A percentile compares a stretch with the other conserved stretches of the same genome.
Evolutionary conservation across 306 rosid genomes (phyloP).

Genomic region (Quercus wislizeni): DNA sequence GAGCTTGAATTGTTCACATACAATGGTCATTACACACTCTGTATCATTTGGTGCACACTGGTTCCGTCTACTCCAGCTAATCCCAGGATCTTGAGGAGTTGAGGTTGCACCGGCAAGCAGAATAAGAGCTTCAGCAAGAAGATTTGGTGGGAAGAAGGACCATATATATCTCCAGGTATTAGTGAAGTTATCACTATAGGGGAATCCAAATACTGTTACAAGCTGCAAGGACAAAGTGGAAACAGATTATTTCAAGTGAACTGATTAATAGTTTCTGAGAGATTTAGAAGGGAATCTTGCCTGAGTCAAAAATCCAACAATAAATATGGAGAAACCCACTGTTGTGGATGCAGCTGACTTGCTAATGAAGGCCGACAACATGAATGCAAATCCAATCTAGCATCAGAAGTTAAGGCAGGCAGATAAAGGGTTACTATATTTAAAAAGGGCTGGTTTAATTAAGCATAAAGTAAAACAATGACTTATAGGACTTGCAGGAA

Average conservation of each 20-base stretch:
- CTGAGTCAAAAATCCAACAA: slow-evolving; percentile 79
- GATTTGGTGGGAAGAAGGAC: slow-evolving; percentile 90
- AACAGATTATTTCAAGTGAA: slow-evolving; percentile 14
- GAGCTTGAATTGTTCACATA: slow-evolving; percentile 34
- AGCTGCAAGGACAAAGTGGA: slow-evolving; percentile 46
- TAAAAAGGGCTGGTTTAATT: neutral
- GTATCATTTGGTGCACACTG: slow-evolving; percentile 37
- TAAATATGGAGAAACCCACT: slow-evolving; percentile 59
- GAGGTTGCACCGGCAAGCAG: slow-evolving; percentile 59
- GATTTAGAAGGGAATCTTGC: slow-evolving; percentile 43
- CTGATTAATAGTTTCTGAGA: slow-evolving; percentile 3
- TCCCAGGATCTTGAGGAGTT: slow-evolving; percentile 51
- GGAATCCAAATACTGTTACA: slow-evolving; percentile 52
- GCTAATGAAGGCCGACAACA: slow-evolving; percentile 77
- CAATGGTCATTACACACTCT: slow-evolving; percentile 67
- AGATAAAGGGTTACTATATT: neutral
- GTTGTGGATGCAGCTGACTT: slow-evolving; percentile 84
- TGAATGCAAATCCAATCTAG: slow-evolving; percentile 80
- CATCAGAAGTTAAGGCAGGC: slow-evolving; percentile 16
- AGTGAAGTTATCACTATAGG: slow-evolving; percentile 25
- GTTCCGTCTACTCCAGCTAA: slow-evolving; percentile 75
- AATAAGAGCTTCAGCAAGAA: slow-evolving; percentile 60
- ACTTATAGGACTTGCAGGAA: slow-evolving; percentile 6
- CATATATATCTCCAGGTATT: slow-evolving; percentile 31
- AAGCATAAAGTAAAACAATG: neutral